Evolutionary conservation across 306 rosid genomes (phyloP).

Genomic region (Boehmeria nivea): DNA sequence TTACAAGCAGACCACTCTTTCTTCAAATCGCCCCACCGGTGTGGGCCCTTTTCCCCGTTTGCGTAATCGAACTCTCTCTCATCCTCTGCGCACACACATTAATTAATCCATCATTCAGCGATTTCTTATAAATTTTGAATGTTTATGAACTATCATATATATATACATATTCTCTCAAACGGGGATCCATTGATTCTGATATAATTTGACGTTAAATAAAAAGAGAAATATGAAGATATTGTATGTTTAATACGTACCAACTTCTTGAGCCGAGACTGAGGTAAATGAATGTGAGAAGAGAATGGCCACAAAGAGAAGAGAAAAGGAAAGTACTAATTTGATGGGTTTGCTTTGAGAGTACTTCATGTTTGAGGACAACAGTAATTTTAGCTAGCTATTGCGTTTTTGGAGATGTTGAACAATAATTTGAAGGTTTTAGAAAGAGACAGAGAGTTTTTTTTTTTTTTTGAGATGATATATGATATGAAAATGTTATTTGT

Average conservation of each 20-base stretch:
- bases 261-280: conserved; percentile 52
- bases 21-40: conserved; percentile 34
- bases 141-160: too few species aligned
- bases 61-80: conserved; percentile 22
- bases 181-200: too few species aligned
- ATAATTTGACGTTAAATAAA: too few species aligned
- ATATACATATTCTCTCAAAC: too few species aligned
- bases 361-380: too few species aligned
- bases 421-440: background rate
- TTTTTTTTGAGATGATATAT: background rate
- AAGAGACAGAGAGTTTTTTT: background rate
- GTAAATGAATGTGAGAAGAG: conserved; percentile 16
- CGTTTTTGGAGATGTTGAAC: too few species aligned
- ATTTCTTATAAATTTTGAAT: too few species aligned
- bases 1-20: conserved; percentile 32
- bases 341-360: too few species aligned
- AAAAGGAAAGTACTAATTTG: background rate
- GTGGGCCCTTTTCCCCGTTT: conserved; percentile 20
- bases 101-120: too few species aligned
- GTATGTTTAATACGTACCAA: conserved; percentile 33
- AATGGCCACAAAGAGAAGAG: conserved; percentile 8
- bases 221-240: too few species aligned
- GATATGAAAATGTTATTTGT: background rate
- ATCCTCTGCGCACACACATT: conserved; percentile 17
- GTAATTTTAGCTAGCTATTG: too few species aligned